Conservation (phyloP, 768 basidiomycete species). For the Lentinula sp. region DNA sequence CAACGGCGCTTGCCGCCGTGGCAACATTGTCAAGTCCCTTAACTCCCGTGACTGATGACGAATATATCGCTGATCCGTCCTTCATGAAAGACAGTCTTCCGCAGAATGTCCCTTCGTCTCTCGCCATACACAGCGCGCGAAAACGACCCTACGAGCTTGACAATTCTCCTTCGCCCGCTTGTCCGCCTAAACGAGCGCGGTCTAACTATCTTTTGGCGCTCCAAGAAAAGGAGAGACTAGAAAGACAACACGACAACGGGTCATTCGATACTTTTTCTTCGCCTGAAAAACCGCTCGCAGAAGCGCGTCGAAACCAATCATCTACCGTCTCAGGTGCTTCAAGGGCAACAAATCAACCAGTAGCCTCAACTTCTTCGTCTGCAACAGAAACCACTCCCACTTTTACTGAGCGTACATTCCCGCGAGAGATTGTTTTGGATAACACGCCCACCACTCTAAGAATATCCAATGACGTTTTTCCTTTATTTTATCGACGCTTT, state of each 20-base stretch:
- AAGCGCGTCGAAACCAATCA: neutral
- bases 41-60: constrained; percentile 7
- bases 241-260: neutral
- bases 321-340: neutral
- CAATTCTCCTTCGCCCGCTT: neutral
- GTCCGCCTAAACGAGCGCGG: constrained; percentile 3
- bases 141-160: neutral
- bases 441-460: neutral
- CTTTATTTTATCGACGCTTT: constrained; percentile 5
- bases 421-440: neutral
- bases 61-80: constrained; percentile 3
- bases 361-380: neutral
- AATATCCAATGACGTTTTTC: constrained; percentile 4
- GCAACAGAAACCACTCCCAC: neutral
- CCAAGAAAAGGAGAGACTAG: neutral
- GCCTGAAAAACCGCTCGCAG: neutral
- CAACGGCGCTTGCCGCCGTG: neutral
- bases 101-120: neutral
- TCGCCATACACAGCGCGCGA: neutral
- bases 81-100: neutral
- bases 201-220: neutral
- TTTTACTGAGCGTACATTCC: constrained; percentile 4
- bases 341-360: neutral
- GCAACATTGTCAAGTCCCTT: neutral
- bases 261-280: neutral